These are phyloP conservation scores for Vitis hybrid DNA, from an alignment of 177 flowering plant genomes.

Conservation along the genomic window DNA sequence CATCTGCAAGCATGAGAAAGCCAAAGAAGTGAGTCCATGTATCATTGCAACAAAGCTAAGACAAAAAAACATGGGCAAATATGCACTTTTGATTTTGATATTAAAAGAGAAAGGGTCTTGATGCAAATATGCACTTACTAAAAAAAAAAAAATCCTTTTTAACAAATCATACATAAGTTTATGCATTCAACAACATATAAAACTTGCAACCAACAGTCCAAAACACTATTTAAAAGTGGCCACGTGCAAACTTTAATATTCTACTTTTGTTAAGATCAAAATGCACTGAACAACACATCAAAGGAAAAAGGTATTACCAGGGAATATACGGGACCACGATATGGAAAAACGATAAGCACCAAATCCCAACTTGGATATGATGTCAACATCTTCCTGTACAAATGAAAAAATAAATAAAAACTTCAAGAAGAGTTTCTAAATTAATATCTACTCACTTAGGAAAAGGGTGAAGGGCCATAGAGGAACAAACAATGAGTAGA, in stretches of 20 bases:
- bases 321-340: constrained; percentile 92
- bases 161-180: too few species aligned
- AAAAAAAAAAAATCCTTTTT: too few species aligned
- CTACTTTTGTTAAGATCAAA: neutral
- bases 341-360: constrained; percentile 86
- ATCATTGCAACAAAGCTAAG: constrained; percentile 1
- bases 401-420: neutral
- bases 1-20: constrained; percentile 53
- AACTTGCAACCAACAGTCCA: too few species aligned
- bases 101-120: too few species aligned
- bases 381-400: constrained; percentile 71
- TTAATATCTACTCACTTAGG: neutral
- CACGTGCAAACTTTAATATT: too few species aligned
- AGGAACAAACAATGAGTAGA: too few species aligned
- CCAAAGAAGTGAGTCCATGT: neutral
- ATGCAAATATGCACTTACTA: too few species aligned
- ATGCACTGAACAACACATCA: neutral
- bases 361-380: constrained; percentile 79
- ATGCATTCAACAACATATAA: too few species aligned
- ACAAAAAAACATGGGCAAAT: neutral
- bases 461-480: neutral
- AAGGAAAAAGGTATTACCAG: constrained; percentile 46
- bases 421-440: neutral
- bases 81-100: too few species aligned
- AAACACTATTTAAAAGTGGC: too few species aligned